phyloP scores from a whole-genome alignment of 1,139 yeast genomes.

The Candida sojae region DNA sequence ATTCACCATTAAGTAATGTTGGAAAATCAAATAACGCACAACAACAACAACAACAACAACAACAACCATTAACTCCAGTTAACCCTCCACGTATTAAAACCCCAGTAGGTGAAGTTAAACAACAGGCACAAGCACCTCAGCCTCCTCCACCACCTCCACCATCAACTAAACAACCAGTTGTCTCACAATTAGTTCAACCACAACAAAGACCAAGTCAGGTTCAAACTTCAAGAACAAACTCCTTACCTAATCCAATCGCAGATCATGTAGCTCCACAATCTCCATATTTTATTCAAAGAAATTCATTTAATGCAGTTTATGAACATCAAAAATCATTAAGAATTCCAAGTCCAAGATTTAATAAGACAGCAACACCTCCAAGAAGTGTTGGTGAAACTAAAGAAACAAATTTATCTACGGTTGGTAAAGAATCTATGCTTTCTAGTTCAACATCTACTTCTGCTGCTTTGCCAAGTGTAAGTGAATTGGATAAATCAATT shows the following conservation, averaged over 20 bases:
- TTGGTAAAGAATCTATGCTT: constrained; percentile 8
- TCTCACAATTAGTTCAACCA: constrained; percentile 5
- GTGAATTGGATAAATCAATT: constrained; percentile 39
- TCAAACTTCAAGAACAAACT: constrained; percentile 20
- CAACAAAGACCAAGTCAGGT: constrained; percentile 1
- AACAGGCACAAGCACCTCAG: constrained; percentile 3
- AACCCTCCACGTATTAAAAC: constrained; percentile 2
- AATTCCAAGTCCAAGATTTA: constrained; percentile 5
- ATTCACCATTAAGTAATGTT: constrained; percentile 16
- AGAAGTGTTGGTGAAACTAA: constrained; percentile 7
- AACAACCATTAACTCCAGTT: constrained; percentile 2
- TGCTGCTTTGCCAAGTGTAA: constrained; percentile 31
- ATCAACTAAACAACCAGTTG: constrained; percentile 1
- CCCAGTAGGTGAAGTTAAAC: not conserved
- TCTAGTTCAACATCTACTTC: constrained; percentile 2
- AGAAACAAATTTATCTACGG: not conserved
- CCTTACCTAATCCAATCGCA: constrained; percentile 24
- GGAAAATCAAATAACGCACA: constrained; percentile 7
- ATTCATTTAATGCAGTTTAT: constrained; percentile 21
- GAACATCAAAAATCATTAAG: constrained; percentile 12
- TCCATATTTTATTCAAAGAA: constrained; percentile 13
- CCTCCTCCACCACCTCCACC: constrained; percentile 7
- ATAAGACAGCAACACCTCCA: constrained; percentile 7
- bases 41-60: not conserved
- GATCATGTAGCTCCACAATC: constrained; percentile 15